These are phyloP conservation scores for Pleurotus pulmonarius DNA, from an alignment of 768 basidiomycete genomes.

Conservation along the genomic window DNA sequence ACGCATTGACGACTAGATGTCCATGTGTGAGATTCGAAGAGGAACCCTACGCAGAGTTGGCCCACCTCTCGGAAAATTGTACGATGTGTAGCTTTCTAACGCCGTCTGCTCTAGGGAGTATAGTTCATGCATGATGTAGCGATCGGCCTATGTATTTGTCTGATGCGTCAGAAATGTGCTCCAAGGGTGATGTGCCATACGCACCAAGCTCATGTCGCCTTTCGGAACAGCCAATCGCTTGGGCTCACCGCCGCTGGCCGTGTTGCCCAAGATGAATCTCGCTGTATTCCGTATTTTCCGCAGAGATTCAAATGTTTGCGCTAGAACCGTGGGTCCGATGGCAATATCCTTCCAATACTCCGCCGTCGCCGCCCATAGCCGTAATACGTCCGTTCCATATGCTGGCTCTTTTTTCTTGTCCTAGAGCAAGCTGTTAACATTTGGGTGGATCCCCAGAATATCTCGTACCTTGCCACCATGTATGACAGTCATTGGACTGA, in stretches of 20 bases:
- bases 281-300: constrained; percentile 85
- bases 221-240: constrained; percentile 32
- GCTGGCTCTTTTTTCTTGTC: constrained; percentile 68
- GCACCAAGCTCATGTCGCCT: constrained; percentile 61
- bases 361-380: constrained; percentile 89
- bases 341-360: constrained; percentile 89
- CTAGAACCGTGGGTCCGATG: constrained; percentile 74
- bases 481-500: constrained; percentile 80
- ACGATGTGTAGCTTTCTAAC: constrained; percentile 63
- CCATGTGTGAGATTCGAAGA: neutral
- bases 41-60: constrained; percentile 3
- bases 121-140: constrained; percentile 84
- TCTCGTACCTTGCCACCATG: constrained; percentile 65
- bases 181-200: constrained; percentile 18
- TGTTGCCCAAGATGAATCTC: constrained; percentile 82
- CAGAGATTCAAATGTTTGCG: constrained; percentile 70
- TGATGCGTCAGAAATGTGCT: neutral
- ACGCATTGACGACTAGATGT: constrained; percentile 60
- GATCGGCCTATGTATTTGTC: constrained; percentile 56
- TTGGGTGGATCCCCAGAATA: no score
- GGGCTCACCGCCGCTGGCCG: constrained; percentile 27
- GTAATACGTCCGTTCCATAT: constrained; percentile 82
- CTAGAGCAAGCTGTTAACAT: constrained; percentile 27
- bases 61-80: constrained; percentile 81
- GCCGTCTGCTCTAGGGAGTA: constrained; percentile 67